Evolutionary conservation across 495 filamentous ascomycete genomes (phyloP), one percentile per base, ranked within the genome.

Genomic region (Aspergillus saccharolyticus): DNA sequence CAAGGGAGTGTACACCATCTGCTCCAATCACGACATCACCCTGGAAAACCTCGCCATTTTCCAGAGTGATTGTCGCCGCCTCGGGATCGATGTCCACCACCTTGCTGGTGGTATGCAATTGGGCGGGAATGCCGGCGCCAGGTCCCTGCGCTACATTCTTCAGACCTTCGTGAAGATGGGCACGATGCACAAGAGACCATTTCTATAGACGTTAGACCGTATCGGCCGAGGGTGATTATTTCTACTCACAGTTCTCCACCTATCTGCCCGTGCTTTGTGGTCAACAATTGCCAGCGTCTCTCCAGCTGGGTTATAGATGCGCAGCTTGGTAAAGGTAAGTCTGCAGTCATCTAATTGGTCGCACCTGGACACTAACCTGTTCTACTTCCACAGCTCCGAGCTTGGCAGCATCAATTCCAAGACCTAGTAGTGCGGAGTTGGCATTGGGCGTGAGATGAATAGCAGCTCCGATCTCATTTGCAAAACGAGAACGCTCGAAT

Each of bases 381-480:
- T 74, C 62, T 17, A 62, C 68, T 44, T 71, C 65, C 9, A 76
- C 72, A n/a, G 67, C 73, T 2, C 73, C 69, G 22, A 71, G 61
- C 2, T 68, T 62, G 14, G 59, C 59, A 5, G 68, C 64, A 55
- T 72, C 66, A 43, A 75, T 75, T 4, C 78, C 79, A 39, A 78
- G 70, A 45, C 68, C 67, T 4, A 60, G 66, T 25, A 84, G 61
- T 14, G 81, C 70, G 1, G 74, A 73, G 55, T 81, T 81, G 5
- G 77, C 69, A 62, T 83, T 84, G n/a, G 82, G 78, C 0, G 75
- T 74, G 16, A 84, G 55, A 64, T 83, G 78, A 42, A 83, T 73
- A 0, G 81, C 81, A 44, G 80, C 82, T 0, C 82, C 81, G n/a
- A 72, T 57, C 58, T 84, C 81, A 51, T 78, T 77, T n/a, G 73